These are phyloP conservation scores for Gossypium davidsonii DNA, from an alignment of 441 rosid species.

Conservation along the genomic window DNA sequence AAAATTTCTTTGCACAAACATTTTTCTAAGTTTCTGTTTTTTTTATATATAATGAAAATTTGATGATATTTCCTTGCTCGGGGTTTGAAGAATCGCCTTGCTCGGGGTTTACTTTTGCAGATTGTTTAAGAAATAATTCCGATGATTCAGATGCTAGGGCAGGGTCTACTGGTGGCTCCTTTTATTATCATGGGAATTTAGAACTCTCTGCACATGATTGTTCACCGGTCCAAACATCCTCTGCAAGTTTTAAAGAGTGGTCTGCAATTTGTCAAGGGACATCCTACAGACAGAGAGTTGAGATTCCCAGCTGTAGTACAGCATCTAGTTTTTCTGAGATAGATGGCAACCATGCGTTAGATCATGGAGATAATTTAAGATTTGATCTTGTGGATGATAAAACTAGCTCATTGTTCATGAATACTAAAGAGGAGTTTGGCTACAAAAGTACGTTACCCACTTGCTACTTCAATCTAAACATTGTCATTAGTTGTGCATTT, in stretches of 20 bases:
- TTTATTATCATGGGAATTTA: slow-evolving; percentile 25
- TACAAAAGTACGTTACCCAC: slow-evolving; percentile 28
- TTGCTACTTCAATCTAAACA: not conserved
- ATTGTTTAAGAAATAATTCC: slow-evolving; percentile 19
- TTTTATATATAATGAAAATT: slow-evolving; percentile 1
- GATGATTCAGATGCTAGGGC: slow-evolving; percentile 24
- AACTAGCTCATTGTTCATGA: slow-evolving; percentile 25
- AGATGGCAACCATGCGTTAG: slow-evolving; percentile 26
- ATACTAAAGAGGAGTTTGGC: slow-evolving; percentile 18
- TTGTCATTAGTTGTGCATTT: slow-evolving; percentile 13
- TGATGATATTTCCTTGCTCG: slow-evolving; percentile 21
- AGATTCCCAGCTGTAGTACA: slow-evolving; percentile 39
- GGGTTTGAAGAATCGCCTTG: slow-evolving; percentile 17
- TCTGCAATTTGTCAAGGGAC: slow-evolving; percentile 23
- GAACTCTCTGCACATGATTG: slow-evolving; percentile 24
- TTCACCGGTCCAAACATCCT: slow-evolving; percentile 32
- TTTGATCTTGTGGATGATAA: slow-evolving; percentile 18
- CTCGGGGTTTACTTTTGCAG: slow-evolving; percentile 14
- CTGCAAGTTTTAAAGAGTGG: slow-evolving; percentile 45
- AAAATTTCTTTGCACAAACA: slow-evolving; percentile 5
- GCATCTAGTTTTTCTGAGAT: slow-evolving; percentile 38
- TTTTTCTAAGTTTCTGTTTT: not conserved
- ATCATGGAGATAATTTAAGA: slow-evolving; percentile 25
- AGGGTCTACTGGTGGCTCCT: slow-evolving; percentile 22
- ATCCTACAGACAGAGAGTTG: slow-evolving; percentile 28